A percentile compares a stretch with the other conserved stretches of the same genome.
These are phyloP conservation scores for Eucalyptus albens DNA, from an alignment of 345 rosid genomes.

Conservation along the genomic window DNA sequence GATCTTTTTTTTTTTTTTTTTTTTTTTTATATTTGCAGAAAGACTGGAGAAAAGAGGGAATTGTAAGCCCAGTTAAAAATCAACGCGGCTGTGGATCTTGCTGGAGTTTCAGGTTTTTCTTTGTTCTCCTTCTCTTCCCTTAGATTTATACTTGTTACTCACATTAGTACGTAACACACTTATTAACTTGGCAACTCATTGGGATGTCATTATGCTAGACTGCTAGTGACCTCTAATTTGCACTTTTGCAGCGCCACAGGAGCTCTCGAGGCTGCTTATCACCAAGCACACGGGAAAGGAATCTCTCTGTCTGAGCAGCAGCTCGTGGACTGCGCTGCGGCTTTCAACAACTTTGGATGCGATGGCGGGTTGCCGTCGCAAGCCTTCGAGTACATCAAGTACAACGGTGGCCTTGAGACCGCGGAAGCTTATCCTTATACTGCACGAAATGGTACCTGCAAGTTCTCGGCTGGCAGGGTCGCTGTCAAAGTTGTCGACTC, in stretches of 20 bases:
- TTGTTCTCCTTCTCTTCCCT: background rate
- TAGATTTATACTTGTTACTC: background rate
- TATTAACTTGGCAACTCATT: background rate
- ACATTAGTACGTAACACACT: background rate
- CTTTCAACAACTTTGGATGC: constrained; percentile 85
- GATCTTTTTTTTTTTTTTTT: no score
- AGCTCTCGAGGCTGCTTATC: constrained; percentile 97
- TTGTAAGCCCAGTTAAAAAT: constrained; percentile 83
- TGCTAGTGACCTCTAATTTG: background rate
- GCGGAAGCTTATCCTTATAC: constrained; percentile 82
- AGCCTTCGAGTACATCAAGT: constrained; percentile 91
- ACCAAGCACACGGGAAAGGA: constrained; percentile 72
- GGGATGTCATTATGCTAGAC: background rate
- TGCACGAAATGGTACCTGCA: constrained; percentile 49
- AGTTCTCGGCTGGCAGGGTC: constrained; percentile 58
- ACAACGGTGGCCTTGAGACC: constrained; percentile 88
- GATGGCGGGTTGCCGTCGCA: constrained; percentile 95
- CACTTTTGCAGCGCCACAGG: constrained; percentile 68
- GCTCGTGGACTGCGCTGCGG: constrained; percentile 95
- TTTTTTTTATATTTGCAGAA: constrained; percentile 46
- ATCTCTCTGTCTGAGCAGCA: constrained; percentile 93
- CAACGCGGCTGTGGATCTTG: constrained; percentile 93
- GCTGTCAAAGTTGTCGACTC: constrained; percentile 57
- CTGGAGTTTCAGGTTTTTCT: constrained; percentile 90
- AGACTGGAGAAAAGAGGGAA: constrained; percentile 89